phyloP scores from a whole-genome alignment of 192 early-diverging fungal species.

The Entomortierella chlamydospora region DNA sequence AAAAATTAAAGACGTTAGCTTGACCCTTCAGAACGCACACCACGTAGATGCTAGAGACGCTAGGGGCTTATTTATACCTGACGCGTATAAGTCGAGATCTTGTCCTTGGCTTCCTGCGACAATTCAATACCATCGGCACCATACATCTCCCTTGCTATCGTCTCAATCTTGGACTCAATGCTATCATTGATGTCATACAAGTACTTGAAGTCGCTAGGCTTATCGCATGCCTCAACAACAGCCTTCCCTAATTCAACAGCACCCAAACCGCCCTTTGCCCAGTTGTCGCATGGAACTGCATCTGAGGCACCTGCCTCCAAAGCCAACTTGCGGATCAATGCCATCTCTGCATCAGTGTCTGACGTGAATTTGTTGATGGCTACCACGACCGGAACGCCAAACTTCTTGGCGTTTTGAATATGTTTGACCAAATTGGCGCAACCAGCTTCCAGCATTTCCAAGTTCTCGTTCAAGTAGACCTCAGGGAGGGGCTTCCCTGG shows the following conservation, averaged over 20 bases:
- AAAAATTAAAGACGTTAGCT: background rate
- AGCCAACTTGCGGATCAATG: slow-evolving; percentile 77
- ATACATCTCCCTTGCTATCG: slow-evolving; percentile 94
- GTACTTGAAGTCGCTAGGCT: slow-evolving; percentile 77
- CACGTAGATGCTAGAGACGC: no score
- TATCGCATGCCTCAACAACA: slow-evolving; percentile 79
- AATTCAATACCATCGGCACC: slow-evolving; percentile 93
- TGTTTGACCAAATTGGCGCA: slow-evolving; percentile 91
- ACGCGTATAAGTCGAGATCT: slow-evolving; percentile 88
- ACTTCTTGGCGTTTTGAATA: slow-evolving; percentile 90
- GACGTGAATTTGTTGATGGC: slow-evolving; percentile 92
- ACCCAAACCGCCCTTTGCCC: slow-evolving; percentile 93
- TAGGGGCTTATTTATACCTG: slow-evolving; percentile 59
- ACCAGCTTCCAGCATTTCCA: slow-evolving; percentile 86
- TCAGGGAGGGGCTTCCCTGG: slow-evolving; percentile 93
- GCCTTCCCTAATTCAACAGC: slow-evolving; percentile 89
- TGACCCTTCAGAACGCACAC: no score
- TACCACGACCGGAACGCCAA: slow-evolving; percentile 91
- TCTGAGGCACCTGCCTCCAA: slow-evolving; percentile 87
- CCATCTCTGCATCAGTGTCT: slow-evolving; percentile 90
- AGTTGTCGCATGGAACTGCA: slow-evolving; percentile 91
- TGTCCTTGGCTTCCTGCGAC: slow-evolving; percentile 84
- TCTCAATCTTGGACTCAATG: slow-evolving; percentile 93
- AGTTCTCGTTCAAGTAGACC: slow-evolving; percentile 88
- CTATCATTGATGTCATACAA: slow-evolving; percentile 84